Base-by-base conservation (phyloP, 2,329 filamentous ascomycete species). In the Verticillium klebahnii region DNA sequence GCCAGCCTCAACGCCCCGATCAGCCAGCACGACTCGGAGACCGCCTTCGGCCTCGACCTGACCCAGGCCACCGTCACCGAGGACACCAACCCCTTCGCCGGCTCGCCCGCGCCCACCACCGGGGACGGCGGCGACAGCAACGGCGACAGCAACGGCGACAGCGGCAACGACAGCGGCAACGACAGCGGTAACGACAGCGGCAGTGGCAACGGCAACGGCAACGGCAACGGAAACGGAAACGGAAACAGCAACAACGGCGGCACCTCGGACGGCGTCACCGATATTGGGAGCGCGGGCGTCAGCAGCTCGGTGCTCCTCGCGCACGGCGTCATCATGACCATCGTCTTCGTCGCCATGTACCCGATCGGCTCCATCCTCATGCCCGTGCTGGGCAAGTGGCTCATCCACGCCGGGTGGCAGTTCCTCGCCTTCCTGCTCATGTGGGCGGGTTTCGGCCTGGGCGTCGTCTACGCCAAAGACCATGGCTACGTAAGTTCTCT, bases 321-420 rank as follows among this genome's bases (percentile, higher is more conserved):
- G 0, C 86, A 89, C 64, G 87, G 85, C 57, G 77, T 86, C 66
- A 74, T 89, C 68, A 86, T 89, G 85, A 80, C 81, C 31, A 69
- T 88, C 56, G 81, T 83, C 19, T 86, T 88, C 65, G 78, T 84
- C 3, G 68, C 84, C 14, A 73, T 87, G 25, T 89, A 87, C 65
- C 87, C 87, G 1, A 66, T 88, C 2, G 87, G 86, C 5, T 79
- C 86, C 9, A 74, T 85, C 3, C 70, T 87, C 50, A 88, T 89
- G 81, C 84, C 86, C 2, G 64, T 88, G 3, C 64, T 87, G 7
- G 81, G 83, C 55, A 83, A 78, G 56, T 88, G 82, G 82, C 69
- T 80, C 59, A 66, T 85, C n/a, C 87, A 90, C 68, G 84, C 78
- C 7, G 73, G 73, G 11, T 81, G 83, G 73, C 87, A 90, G 71